Evolutionary conservation across 441 rosid species (phyloP).

Genomic region (Erodium texanum): DNA sequence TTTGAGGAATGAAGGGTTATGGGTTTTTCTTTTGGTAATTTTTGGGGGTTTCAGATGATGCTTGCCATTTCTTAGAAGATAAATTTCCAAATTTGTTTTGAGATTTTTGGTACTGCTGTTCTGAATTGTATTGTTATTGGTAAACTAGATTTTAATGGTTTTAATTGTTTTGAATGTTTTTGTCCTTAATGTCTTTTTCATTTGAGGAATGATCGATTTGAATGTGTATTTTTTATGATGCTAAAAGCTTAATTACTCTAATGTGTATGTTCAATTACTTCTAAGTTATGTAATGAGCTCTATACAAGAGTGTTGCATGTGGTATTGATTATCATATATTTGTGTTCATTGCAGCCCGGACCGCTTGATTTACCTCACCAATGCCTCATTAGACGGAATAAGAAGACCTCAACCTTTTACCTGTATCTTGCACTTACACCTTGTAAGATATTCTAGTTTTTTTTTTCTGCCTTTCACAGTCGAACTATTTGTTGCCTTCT

Average conservation of each 20-base stretch:
- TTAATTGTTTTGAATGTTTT: too few species aligned
- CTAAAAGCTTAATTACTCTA: neutral
- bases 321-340: neutral
- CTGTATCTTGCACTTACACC: slow-evolving; percentile 64
- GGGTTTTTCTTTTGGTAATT: neutral
- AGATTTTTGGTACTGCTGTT: too few species aligned
- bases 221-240: too few species aligned
- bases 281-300: neutral
- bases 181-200: too few species aligned
- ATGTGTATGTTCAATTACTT: neutral
- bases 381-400: slow-evolving; percentile 66
- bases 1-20: neutral
- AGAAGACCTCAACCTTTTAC: slow-evolving; percentile 66
- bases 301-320: neutral
- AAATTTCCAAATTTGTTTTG: too few species aligned
- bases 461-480: neutral
- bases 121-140: too few species aligned
- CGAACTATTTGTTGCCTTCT: too few species aligned
- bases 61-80: too few species aligned
- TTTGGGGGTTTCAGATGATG: neutral
- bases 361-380: slow-evolving; percentile 62
- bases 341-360: slow-evolving; percentile 64
- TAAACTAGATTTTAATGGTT: too few species aligned
- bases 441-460: slow-evolving; percentile 43
- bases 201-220: too few species aligned